Base-by-base conservation (phyloP, 495 filamentous ascomycete species). In the Staphylotrichum longicolle region DNA sequence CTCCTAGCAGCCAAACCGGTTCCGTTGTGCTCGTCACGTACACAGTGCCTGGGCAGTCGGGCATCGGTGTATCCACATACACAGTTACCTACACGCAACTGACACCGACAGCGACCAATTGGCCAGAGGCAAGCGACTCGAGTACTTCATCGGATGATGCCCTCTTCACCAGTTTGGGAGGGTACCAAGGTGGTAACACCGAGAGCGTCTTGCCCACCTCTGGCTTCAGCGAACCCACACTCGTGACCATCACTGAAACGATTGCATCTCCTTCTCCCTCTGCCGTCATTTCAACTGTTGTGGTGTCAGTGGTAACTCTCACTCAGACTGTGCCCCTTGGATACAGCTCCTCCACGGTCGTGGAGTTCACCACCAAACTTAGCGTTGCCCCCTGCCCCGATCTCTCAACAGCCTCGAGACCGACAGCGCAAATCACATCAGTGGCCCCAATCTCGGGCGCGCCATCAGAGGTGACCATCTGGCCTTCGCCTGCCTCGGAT, bases 261-360 rank as follows among this genome's bases (percentile, higher is more conserved):
- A 15, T 32, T 12, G n/a, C 30, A 7, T 33, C 46, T 2, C 33
- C 14, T 8, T 4, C 47, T 4, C 7, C 46, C 12, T 5, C 20
- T 32, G 14, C 12, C 0, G 7, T 20, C 7, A 9, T 41, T 11
- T 53, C 55, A 53, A 53, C 54, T 2, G 37, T 66, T 12, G 12
- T 55, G 4, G 68, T 70, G 11, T 69, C 70, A 3, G 51, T 62
- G 4, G 54, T 69, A 30, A 69, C 69, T 1, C 33, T 72, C 34
- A 69, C 46, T 5, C 55, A 72, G 44, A 69, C 68, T 2, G 41
- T 72, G 5, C 59, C 66, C 7, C 32, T 70, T 15, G 68, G 66
- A 7, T 35, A 54, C 15, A 65, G 66, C n/a, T 62, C 62, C 5
- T 63, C 57, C 51, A 63, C 64, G 0, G 44, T 65, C 5, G 44